These are phyloP conservation scores for Hanseniaspora pseudoguilliermondii DNA, from an alignment of 805 yeast species.

Conservation along the genomic window DNA sequence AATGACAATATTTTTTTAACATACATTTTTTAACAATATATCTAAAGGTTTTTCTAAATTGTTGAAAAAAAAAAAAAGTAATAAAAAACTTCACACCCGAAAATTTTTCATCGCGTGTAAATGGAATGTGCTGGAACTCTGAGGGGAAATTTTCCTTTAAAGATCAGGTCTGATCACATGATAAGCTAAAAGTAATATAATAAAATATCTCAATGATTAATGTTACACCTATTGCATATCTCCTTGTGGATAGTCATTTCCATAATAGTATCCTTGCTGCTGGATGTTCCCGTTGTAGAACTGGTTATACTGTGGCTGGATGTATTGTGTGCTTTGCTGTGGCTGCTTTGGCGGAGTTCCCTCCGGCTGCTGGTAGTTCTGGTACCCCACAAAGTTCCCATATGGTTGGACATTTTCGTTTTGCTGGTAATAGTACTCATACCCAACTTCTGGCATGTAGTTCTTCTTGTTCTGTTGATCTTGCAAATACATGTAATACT, in stretches of 20 bases:
- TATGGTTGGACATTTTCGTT: background rate
- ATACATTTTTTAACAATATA: no score
- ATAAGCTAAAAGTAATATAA: no score
- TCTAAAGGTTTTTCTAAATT: no score
- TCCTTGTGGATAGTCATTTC: background rate
- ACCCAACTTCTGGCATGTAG: background rate
- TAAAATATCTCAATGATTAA: background rate
- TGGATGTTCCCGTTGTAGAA: background rate
- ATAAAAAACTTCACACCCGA: no score
- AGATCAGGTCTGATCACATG: no score
- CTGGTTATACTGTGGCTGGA: background rate
- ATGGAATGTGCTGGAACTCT: no score
- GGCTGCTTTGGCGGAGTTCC: background rate
- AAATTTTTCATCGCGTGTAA: no score
- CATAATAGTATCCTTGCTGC: background rate
- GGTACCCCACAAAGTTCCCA: background rate
- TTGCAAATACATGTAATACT: background rate
- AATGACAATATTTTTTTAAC: no score
- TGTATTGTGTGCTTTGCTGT: background rate
- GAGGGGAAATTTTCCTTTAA: no score
- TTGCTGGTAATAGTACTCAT: background rate
- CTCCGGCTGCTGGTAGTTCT: background rate
- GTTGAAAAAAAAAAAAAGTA: no score
- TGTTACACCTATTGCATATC: background rate
- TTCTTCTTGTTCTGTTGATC: background rate